phyloP scores from a whole-genome alignment of 345 rosid species.

The Citropsis articulata region DNA sequence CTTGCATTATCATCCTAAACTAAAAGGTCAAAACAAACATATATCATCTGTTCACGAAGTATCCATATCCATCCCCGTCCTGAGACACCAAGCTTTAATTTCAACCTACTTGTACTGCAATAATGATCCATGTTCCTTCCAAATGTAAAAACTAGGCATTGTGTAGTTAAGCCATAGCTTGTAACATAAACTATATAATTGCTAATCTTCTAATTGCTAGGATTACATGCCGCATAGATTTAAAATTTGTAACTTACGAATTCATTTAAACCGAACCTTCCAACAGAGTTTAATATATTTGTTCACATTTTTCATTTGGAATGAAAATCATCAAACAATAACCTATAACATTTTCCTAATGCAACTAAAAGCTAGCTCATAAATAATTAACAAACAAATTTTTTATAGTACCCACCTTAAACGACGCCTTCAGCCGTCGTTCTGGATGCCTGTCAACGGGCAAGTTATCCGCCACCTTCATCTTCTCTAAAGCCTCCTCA shows the following conservation, averaged over 20 bases:
- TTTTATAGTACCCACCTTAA: slow-evolving; percentile 50
- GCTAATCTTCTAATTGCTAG: not conserved
- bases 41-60: not conserved
- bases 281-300: not conserved
- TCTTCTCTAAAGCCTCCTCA: slow-evolving; percentile 80
- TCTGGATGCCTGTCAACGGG: slow-evolving; percentile 86
- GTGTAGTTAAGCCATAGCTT: not conserved
- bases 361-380: not conserved
- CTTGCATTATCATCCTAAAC: not conserved
- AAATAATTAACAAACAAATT: not conserved
- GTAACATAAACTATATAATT: not conserved
- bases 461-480: slow-evolving; percentile 61
- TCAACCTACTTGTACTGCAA: not conserved
- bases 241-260: not conserved
- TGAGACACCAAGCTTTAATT: not conserved
- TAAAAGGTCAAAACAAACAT: not conserved
- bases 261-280: not conserved
- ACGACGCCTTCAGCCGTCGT: slow-evolving; percentile 84
- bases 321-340: not conserved
- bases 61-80: not conserved
- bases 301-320: not conserved
- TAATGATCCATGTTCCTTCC: not conserved
- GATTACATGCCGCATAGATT: not conserved
- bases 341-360: no score
- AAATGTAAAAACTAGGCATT: not conserved